Percentiles rank a stretch among this genome's conserved stretches.
Evolutionary conservation across 2,329 filamentous ascomycete genomes (phyloP).

Genomic region (Alternaria postmessia): DNA sequence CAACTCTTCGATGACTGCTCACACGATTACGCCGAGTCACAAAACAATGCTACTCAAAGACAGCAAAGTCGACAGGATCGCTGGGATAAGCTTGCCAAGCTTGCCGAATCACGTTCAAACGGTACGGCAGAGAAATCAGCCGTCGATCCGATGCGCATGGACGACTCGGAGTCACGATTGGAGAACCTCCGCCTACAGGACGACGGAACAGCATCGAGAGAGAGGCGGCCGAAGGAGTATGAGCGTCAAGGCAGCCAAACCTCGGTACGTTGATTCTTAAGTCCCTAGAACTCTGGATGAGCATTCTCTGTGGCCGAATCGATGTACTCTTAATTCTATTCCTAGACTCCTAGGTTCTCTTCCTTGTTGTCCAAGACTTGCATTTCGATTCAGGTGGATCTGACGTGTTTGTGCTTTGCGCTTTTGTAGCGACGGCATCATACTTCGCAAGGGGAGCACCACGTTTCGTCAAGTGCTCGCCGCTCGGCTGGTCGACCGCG

Average conservation of each 20-base stretch:
- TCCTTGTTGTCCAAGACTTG: slow-evolving; percentile 45
- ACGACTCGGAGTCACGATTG: slow-evolving; percentile 85
- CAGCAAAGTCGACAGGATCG: slow-evolving; percentile 83
- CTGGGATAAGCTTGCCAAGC: slow-evolving; percentile 86
- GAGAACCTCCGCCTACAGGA: slow-evolving; percentile 92
- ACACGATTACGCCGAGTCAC: slow-evolving; percentile 95
- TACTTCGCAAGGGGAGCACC: slow-evolving; percentile 48
- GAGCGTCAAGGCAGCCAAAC: slow-evolving; percentile 51
- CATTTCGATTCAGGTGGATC: slow-evolving; percentile 49
- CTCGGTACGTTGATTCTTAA: slow-evolving; percentile 56
- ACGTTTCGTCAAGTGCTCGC: slow-evolving; percentile 40
- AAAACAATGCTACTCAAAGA: slow-evolving; percentile 87
- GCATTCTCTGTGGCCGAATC: slow-evolving; percentile 51
- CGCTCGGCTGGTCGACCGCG: slow-evolving; percentile 48
- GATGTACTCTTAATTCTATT: slow-evolving; percentile 53
- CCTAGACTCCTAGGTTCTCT: slow-evolving; percentile 47
- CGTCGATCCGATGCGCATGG: slow-evolving; percentile 58
- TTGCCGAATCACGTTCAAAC: slow-evolving; percentile 75
- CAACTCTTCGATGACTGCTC: slow-evolving; percentile 99
- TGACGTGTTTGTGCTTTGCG: slow-evolving; percentile 51
- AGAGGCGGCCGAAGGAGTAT: slow-evolving; percentile 51
- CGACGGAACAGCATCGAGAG: slow-evolving; percentile 57
- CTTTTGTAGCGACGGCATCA: slow-evolving; percentile 49
- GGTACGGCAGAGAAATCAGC: slow-evolving; percentile 51
- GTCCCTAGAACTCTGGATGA: slow-evolving; percentile 51